Evolutionary conservation across 83 land plant genomes (phyloP).

Genomic region (Picea abies): DNA sequence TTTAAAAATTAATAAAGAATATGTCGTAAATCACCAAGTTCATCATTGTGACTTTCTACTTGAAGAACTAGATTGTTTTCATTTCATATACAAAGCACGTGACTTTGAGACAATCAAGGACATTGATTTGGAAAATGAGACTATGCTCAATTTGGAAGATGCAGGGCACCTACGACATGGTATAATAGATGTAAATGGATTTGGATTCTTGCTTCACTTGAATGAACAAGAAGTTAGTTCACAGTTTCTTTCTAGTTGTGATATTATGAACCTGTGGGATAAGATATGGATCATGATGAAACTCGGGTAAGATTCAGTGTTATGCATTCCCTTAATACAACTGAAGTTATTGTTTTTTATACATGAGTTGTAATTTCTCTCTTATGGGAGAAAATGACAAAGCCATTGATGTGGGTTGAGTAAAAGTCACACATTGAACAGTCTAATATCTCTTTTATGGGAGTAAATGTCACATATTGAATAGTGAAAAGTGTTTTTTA

Average conservation of each 20-base stretch:
- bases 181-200: constrained; percentile 63
- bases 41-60: not conserved
- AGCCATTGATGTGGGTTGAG: too few species aligned
- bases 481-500: too few species aligned
- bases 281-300: constrained; percentile 52
- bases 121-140: too few species aligned
- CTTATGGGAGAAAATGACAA: too few species aligned
- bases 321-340: not conserved
- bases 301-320: constrained; percentile 48
- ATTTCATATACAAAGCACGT: too few species aligned
- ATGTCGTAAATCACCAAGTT: not conserved
- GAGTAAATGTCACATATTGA: too few species aligned
- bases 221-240: constrained; percentile 50
- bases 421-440: too few species aligned
- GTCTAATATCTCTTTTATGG: too few species aligned
- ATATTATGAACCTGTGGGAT: constrained; percentile 82
- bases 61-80: too few species aligned
- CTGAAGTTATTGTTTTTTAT: too few species aligned
- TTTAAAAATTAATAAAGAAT: not conserved
- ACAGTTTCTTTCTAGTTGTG: constrained; percentile 41
- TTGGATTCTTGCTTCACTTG: constrained; percentile 63
- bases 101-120: too few species aligned
- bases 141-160: not conserved
- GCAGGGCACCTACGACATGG: constrained; percentile 68
- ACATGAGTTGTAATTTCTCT: too few species aligned